Base-by-base conservation (phyloP, 2,329 filamentous ascomycete genomes). In the Pseudogymnoascus sp. region DNA sequence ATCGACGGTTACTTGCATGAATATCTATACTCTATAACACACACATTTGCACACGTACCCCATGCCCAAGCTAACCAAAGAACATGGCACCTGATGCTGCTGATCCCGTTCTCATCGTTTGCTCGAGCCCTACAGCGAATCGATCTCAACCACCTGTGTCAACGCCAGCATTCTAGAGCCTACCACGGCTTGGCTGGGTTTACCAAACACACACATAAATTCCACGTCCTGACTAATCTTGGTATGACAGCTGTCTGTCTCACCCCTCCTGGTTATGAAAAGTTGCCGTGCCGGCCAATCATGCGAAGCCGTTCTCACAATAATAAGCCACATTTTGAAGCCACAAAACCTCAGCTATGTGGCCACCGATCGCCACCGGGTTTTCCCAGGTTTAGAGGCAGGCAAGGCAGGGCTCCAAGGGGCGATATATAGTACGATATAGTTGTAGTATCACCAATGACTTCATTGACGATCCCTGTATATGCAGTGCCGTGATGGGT, bases 161-260 rank as follows among this genome's bases (percentile, higher is more conserved):
- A 53, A 53, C 23, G 9, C 44, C 44, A 53, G 44, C 23, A 29
- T 29, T 31, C 44, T 15, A 9, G 23, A 26, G 44, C 44, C 44
- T 31, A 53, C 44, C 44, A 53, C 26, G 4, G 15, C 23, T 29
- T 5, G 44, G 1, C 9, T 17, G 9, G 44, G 2, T 10, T 26
- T 46, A n/a, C 42, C 21, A 46, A 46, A 23, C 19, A 46, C 42
- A 46, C 42, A 17, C n/a, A 31, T n/a, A 44, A 11, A 21, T 29
- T 31, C 23, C 11, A 10, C 9, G 44, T 53, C 26, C 26, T 53
- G 23, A 53, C 23, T 53, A 53, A 53, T 53, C 23, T 31, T 29
- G 44, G 44, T 53, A 31, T 53, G 44, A 53, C 44, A 53, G 23
- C 23, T 53, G 44, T 31, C 44, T 53, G 44, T 53, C 44, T 53